Evolutionary conservation across 768 basidiomycete species (phyloP).

Genomic region (Austroboletus eburneus): DNA sequence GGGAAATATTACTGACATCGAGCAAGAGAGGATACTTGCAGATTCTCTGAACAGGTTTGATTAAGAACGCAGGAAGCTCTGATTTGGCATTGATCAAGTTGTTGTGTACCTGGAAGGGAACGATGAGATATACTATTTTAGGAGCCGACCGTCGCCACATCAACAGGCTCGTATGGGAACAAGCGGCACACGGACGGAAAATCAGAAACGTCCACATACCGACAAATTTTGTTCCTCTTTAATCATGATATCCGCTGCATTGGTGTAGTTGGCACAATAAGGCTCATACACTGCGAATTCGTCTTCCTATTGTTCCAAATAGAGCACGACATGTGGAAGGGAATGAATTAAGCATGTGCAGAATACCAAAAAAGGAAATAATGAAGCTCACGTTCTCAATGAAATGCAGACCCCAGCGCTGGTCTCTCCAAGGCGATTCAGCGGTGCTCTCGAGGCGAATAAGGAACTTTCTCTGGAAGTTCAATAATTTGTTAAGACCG

Average conservation of each 20-base stretch:
- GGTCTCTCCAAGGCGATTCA: constrained; percentile 76
- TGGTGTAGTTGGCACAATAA: constrained; percentile 93
- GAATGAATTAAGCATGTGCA: constrained; percentile 34
- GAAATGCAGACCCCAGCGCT: constrained; percentile 86
- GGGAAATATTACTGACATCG: constrained; percentile 52
- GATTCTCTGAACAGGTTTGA: constrained; percentile 97
- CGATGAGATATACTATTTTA: constrained; percentile 21
- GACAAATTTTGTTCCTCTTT: constrained; percentile 81
- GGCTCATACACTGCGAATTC: constrained; percentile 96
- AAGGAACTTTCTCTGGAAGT: constrained; percentile 93
- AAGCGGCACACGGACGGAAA: constrained; percentile 4
- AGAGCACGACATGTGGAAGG: constrained; percentile 20
- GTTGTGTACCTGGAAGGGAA: constrained; percentile 57
- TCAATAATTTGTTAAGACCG: constrained; percentile 88
- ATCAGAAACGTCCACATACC: constrained; percentile 47
- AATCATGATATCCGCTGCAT: constrained; percentile 80
- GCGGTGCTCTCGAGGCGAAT: constrained; percentile 85
- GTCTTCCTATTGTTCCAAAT: constrained; percentile 73
- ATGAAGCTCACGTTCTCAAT: constrained; percentile 63
- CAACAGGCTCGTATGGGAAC: constrained; percentile 19
- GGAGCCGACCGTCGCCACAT: constrained; percentile 20
- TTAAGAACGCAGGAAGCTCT: constrained; percentile 93
- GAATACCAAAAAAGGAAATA: constrained; percentile 11
- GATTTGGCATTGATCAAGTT: constrained; percentile 85
- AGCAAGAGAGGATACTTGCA: constrained; percentile 98